phyloP scores from a whole-genome alignment of 495 filamentous ascomycete species.

The Symbiotaphrina buchneri region DNA sequence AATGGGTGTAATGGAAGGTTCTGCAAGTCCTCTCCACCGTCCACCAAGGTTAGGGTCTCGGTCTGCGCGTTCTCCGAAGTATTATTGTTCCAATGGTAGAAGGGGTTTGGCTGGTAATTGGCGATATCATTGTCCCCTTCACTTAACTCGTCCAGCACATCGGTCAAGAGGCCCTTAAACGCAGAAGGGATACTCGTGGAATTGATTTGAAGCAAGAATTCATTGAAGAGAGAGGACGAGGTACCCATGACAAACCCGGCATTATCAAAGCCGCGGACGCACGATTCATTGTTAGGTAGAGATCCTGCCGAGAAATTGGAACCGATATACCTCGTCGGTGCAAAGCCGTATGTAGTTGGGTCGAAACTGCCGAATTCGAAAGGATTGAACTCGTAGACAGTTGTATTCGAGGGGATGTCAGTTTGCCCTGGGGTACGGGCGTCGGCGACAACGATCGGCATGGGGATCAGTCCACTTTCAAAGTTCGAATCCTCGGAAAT shows the following conservation, averaged over 20 bases:
- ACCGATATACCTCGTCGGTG: slow-evolving; percentile 49
- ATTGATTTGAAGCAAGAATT: slow-evolving; percentile 36
- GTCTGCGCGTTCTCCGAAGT: slow-evolving; percentile 34
- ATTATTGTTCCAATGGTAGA: slow-evolving; percentile 41
- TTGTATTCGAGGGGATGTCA: slow-evolving; percentile 51
- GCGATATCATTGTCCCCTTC: slow-evolving; percentile 53
- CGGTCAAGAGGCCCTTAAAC: slow-evolving; percentile 22
- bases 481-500: slow-evolving; percentile 51
- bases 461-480: slow-evolving; percentile 38
- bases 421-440: slow-evolving; percentile 40
- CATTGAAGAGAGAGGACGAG: slow-evolving; percentile 74
- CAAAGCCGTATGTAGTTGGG: slow-evolving; percentile 60
- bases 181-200: slow-evolving; percentile 21
- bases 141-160: slow-evolving; percentile 29
- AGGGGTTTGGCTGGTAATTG: slow-evolving; percentile 65
- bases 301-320: slow-evolving; percentile 53
- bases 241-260: slow-evolving; percentile 75
- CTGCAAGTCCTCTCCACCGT: slow-evolving; percentile 71
- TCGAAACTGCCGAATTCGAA: slow-evolving; percentile 75
- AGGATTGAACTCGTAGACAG: slow-evolving; percentile 71
- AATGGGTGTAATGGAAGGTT: slow-evolving; percentile 75
- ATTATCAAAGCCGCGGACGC: slow-evolving; percentile 68
- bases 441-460: slow-evolving; percentile 68
- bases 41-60: slow-evolving; percentile 48
- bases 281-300: slow-evolving; percentile 32